Conservation (phyloP, 306 rosid genomes). For the Sphenostylis stenocarpa region DNA sequence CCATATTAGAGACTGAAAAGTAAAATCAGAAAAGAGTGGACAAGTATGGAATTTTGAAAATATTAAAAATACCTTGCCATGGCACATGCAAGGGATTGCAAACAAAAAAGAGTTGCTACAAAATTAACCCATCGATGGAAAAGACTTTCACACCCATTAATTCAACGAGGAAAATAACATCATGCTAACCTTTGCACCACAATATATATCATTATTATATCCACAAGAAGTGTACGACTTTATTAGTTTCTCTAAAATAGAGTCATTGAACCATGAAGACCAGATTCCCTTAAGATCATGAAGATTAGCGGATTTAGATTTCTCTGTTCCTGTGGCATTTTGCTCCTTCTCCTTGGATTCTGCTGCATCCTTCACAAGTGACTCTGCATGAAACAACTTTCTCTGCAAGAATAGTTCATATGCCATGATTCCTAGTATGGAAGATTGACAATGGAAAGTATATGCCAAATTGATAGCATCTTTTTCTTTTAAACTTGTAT, state of each 20-base stretch:
- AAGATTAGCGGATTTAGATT: slow-evolving; percentile 44
- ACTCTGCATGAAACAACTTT: slow-evolving; percentile 70
- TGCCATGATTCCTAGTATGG: slow-evolving; percentile 71
- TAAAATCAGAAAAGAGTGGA: slow-evolving; percentile 12
- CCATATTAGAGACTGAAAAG: slow-evolving; percentile 11
- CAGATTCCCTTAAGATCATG: slow-evolving; percentile 54
- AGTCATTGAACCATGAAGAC: slow-evolving; percentile 60
- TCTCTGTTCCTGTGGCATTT: slow-evolving; percentile 40
- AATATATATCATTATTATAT: slow-evolving; percentile 47
- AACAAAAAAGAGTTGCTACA: background rate
- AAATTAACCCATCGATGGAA: slow-evolving; percentile 15
- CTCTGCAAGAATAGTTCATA: slow-evolving; percentile 80
- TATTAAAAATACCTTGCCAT: slow-evolving; percentile 2
- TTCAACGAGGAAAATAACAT: slow-evolving; percentile 6
- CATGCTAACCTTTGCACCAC: slow-evolving; percentile 65
- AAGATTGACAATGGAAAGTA: slow-evolving; percentile 67
- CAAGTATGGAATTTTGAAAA: background rate
- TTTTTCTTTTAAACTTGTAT: slow-evolving; percentile 40
- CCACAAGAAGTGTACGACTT: slow-evolving; percentile 57
- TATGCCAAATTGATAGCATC: slow-evolving; percentile 58
- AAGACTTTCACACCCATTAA: background rate
- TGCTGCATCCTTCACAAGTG: slow-evolving; percentile 51
- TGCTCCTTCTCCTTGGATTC: slow-evolving; percentile 56
- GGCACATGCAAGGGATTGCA: slow-evolving; percentile 10
- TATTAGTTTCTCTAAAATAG: slow-evolving; percentile 64